Conservation (phyloP, 1,284 basidiomycete genomes). For the Leccinum subrobustum region DNA sequence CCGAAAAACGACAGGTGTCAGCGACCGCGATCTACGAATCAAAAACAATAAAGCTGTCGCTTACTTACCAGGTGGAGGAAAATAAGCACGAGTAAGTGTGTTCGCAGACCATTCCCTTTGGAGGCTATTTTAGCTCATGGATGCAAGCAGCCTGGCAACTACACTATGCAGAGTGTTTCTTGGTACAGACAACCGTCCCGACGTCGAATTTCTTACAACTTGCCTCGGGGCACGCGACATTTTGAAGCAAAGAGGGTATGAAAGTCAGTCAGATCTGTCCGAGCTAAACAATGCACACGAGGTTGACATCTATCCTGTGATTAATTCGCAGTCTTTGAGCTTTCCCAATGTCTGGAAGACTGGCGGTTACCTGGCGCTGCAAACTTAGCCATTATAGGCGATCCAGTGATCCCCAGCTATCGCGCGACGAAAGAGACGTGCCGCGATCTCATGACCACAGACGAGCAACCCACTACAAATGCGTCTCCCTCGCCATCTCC, state of each 20-base stretch:
- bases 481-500: not conserved
- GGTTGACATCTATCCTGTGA: not conserved
- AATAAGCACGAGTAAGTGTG: constrained; percentile 74
- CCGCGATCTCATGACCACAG: not conserved
- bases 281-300: not conserved
- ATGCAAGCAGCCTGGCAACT: constrained; percentile 46
- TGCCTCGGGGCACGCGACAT: constrained; percentile 67
- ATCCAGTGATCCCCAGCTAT: too few species aligned
- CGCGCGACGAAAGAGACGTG: not conserved
- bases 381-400: not conserved
- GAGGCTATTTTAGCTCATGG: not conserved
- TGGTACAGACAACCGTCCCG: constrained; percentile 69
- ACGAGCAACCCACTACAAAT: not conserved
- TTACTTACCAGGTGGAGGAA: constrained; percentile 41
- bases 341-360: not conserved
- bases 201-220: constrained; percentile 85
- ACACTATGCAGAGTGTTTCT: constrained; percentile 76
- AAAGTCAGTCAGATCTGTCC: not conserved
- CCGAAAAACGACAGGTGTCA: not conserved
- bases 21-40: not conserved
- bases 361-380: not conserved
- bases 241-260: constrained; percentile 75
- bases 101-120: not conserved
- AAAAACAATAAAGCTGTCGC: not conserved
- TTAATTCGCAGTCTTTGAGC: not conserved